A percentile compares a stretch with the other conserved stretches of the same genome.
Evolutionary conservation across 2,329 filamentous ascomycete genomes (phyloP).

Genomic region (Talaromyces sp.): DNA sequence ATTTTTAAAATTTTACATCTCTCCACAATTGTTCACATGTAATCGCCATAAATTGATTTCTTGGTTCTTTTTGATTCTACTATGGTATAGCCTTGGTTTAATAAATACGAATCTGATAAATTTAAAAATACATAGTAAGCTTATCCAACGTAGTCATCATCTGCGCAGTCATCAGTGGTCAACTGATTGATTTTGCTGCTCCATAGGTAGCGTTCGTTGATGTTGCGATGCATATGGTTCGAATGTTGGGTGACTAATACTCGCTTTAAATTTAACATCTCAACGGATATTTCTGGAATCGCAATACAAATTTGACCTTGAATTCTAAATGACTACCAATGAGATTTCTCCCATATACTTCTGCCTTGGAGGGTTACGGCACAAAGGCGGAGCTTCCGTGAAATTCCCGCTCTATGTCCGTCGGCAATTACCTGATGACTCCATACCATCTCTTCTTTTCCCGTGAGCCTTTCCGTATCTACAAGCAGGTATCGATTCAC

Average conservation of each 20-base stretch:
- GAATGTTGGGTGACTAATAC: background rate
- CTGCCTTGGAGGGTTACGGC: background rate
- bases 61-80: too few species aligned
- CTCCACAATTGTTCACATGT: too few species aligned
- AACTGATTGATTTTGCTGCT: background rate
- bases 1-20: too few species aligned
- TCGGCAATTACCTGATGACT: background rate
- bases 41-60: too few species aligned
- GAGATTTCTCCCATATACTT: background rate
- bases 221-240: background rate
- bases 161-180: background rate
- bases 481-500: too few species aligned
- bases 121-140: too few species aligned
- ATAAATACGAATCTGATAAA: too few species aligned
- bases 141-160: too few species aligned
- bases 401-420: background rate
- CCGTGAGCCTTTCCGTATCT: background rate
- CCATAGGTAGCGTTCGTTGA: background rate
- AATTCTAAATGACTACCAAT: too few species aligned
- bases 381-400: background rate
- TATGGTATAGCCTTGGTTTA: too few species aligned
- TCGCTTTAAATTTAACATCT: background rate
- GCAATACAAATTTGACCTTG: too few species aligned
- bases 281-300: background rate
- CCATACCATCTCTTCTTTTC: background rate